Evolutionary conservation across 192 early-diverging fungal species (phyloP), one percentile per base, ranked within the genome.

Genomic region (Coemansia sp.): DNA sequence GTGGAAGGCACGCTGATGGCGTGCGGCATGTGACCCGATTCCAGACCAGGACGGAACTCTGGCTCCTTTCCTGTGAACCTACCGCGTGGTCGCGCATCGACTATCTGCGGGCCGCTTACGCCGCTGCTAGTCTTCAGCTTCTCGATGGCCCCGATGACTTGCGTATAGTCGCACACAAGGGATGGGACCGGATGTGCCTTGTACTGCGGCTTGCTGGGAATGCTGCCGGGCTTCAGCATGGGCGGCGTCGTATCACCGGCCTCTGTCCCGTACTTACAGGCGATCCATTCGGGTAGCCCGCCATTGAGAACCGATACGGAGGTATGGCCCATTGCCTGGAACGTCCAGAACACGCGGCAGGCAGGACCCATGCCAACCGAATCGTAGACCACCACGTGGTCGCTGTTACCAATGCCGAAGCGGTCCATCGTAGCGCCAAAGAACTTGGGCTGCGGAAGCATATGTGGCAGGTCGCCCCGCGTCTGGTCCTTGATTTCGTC

Each of bases 311-410:
- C 85, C 31, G 91, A 93, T 2, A 95, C 87, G 3, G 90, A 89
- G 30, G 88, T 55, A 23, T 98, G 96, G 14, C 92, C 92, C 87
- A 98, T 75, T 6, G 73, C 67, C 71, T 91, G 91, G 77, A 96
- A 93, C 45, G 92, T 94, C 94, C 94, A 98, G 72, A 90, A 97
- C 20, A 93, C 91, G 15, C 96, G 86, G 41, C 87, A 86, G 7
- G 94, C 87, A 14, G 94, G 89, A 50, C 89, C 85, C 31, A 92
- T 79, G 6, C 94, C 94, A 3, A 81, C 67, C 1, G 88, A 80
- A 67, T 98, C 96, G 68, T 98, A 98, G 25, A 94, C 84, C 0
- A 98, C 89, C 11, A 98, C 84, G 70, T 95, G 92, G 69, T 95
- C 93, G 14, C 75, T 69, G 22, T 88, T 86, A 8, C 72, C 62